Evolutionary conservation across 2,329 filamentous ascomycete genomes (phyloP).

Genomic region (Bimuria novae-zelandiae): DNA sequence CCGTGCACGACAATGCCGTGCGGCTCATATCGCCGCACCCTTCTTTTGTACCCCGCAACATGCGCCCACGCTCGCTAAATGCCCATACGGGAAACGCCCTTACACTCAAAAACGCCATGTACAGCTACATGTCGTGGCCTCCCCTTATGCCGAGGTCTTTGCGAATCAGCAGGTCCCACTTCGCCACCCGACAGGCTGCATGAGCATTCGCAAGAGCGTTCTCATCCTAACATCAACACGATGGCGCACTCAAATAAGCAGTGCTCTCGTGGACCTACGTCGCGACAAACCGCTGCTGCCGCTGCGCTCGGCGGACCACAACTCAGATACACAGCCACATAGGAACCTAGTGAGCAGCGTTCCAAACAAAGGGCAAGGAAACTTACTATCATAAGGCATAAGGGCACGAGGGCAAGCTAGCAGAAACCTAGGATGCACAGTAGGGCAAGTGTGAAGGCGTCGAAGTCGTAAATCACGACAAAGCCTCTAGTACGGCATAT

Average conservation of each 20-base stretch:
- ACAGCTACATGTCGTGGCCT: too few species aligned
- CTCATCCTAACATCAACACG: too few species aligned
- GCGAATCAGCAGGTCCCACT: too few species aligned
- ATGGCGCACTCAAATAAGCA: too few species aligned
- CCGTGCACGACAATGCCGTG: not conserved
- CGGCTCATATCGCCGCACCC: not conserved
- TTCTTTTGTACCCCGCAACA: not conserved
- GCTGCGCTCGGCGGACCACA: too few species aligned
- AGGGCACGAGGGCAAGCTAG: slow-evolving; percentile 2
- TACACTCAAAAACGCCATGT: not conserved
- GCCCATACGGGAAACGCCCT: not conserved
- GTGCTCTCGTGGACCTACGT: too few species aligned
- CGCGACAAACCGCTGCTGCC: too few species aligned
- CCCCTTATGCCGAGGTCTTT: too few species aligned
- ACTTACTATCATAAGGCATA: not conserved
- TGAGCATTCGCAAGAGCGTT: too few species aligned
- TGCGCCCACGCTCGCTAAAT: not conserved
- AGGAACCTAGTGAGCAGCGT: not conserved
- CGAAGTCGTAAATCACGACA: too few species aligned
- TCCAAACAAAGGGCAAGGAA: not conserved
- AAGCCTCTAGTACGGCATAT: too few species aligned
- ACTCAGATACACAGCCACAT: not conserved
- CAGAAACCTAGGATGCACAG: not conserved
- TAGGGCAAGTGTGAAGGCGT: not conserved
- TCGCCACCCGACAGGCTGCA: too few species aligned